Conservation (phyloP, 495 filamentous ascomycete species). For the Poronia punctata region DNA sequence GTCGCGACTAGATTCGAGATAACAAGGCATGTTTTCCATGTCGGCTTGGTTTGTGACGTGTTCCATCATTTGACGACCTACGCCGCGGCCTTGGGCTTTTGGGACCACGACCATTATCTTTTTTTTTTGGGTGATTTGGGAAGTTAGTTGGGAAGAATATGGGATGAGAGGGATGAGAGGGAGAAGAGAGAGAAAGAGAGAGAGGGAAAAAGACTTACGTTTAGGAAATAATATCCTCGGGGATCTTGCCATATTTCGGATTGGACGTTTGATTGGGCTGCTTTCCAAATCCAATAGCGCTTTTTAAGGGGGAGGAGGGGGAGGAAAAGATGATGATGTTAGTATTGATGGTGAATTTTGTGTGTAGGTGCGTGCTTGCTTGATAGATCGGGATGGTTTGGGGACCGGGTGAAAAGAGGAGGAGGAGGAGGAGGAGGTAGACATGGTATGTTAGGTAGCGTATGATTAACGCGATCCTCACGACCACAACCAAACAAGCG, state of each 20-base stretch:
- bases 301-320: no score
- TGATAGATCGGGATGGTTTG: no score
- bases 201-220: no score
- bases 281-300: conserved; percentile 63
- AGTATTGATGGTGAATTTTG: not conserved
- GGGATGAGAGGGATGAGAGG: not conserved
- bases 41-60: conserved; percentile 53
- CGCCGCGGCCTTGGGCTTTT: conserved; percentile 50
- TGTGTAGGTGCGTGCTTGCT: not conserved
- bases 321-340: conserved; percentile 3
- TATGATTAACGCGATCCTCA: no score
- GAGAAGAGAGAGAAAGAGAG: not conserved
- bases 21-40: conserved; percentile 51
- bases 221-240: conserved; percentile 62
- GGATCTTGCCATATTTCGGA: conserved; percentile 51
- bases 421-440: no score
- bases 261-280: conserved; percentile 50
- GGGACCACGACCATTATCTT: conserved; percentile 60
- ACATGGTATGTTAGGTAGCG: no score
- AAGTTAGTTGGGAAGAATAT: no score
- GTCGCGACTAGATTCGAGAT: conserved; percentile 57
- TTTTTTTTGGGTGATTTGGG: not conserved
- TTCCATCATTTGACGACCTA: conserved; percentile 53
- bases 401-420: no score
- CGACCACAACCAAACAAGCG: no score